Percentiles rank a stretch among this genome's conserved stretches.
These are phyloP conservation scores for Naganishia sp. DNA, from an alignment of 1,284 basidiomycete genomes.

Conservation along the genomic window DNA sequence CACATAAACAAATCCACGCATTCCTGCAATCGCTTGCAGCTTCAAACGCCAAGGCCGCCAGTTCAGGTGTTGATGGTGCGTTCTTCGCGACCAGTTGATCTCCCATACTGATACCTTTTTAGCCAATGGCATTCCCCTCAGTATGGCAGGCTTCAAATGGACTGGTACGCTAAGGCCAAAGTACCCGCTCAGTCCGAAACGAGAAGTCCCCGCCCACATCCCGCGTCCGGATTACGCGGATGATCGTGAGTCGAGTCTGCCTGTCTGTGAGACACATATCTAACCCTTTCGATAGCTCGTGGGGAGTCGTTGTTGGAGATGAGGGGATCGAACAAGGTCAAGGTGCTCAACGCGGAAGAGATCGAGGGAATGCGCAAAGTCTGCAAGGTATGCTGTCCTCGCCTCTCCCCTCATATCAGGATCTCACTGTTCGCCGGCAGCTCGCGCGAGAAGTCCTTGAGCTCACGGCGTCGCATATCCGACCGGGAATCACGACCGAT, in stretches of 20 bases:
- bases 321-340: constrained; percentile 44
- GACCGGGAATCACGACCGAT: constrained; percentile 91
- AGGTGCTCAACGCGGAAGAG: constrained; percentile 50
- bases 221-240: constrained; percentile 54
- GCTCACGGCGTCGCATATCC: constrained; percentile 77
- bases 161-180: constrained; percentile 53
- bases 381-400: constrained; percentile 46
- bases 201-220: constrained; percentile 51
- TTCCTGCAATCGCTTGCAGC: constrained; percentile 33
- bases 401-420: neutral
- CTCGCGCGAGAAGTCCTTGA: constrained; percentile 88
- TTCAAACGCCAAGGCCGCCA: constrained; percentile 28
- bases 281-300: constrained; percentile 41
- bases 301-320: constrained; percentile 48
- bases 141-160: constrained; percentile 51
- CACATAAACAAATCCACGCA: constrained; percentile 51
- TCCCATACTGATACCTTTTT: constrained; percentile 19
- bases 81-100: constrained; percentile 10
- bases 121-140: constrained; percentile 41
- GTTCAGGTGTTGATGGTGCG: constrained; percentile 26
- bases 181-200: constrained; percentile 50
- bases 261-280: neutral
- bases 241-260: constrained; percentile 46
- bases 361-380: constrained; percentile 54
- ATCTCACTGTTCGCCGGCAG: constrained; percentile 56